Conservation (phyloP, 208 protist genomes). For the Willaertia magna region DNA sequence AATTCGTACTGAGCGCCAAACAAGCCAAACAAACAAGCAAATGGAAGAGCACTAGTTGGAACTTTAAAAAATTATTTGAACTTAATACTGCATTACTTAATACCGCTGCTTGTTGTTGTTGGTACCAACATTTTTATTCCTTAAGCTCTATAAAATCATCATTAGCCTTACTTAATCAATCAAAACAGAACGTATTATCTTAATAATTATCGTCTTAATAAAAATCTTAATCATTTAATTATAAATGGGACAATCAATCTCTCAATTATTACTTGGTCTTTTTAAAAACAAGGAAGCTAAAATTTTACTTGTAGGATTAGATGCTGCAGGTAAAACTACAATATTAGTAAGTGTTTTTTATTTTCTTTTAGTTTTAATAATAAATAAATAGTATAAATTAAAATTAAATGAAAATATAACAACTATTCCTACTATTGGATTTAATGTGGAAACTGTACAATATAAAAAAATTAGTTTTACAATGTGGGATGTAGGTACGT, state of each 20-base stretch:
- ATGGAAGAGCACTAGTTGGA: background rate
- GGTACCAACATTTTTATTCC: no score
- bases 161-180: background rate
- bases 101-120: background rate
- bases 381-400: constrained; percentile 89
- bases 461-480: constrained; percentile 82
- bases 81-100: background rate
- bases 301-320: constrained; percentile 93
- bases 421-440: constrained; percentile 91
- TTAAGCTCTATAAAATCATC: background rate
- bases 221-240: background rate
- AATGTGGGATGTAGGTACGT: constrained; percentile 67
- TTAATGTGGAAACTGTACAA: constrained; percentile 94
- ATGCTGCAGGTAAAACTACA: constrained; percentile 85
- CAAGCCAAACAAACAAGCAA: no score
- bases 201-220: background rate
- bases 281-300: constrained; percentile 68
- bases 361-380: no score
- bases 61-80: no score
- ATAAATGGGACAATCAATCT: background rate
- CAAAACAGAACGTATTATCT: background rate
- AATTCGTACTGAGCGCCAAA: no score
- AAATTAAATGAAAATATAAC: constrained; percentile 80
- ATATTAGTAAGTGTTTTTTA: no score
- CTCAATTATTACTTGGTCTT: background rate